phyloP scores from a whole-genome alignment of 371 early-diverging fungal species.

The Dinochytrium kinnereticum region DNA sequence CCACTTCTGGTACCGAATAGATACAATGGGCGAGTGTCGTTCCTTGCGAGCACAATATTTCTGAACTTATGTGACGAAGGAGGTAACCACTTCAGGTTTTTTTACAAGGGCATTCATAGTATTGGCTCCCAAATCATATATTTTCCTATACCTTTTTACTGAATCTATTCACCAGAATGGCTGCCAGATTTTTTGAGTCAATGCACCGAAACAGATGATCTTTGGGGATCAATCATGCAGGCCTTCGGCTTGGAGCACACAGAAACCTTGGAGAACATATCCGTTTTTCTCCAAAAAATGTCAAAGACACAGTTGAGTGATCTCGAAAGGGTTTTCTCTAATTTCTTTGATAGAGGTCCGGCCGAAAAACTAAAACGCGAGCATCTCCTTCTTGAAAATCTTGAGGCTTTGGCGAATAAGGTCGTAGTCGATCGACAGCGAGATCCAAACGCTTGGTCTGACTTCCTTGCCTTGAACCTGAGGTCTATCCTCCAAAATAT shows the following conservation, averaged over 20 bases:
- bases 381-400: neutral
- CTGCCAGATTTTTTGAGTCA: constrained; percentile 20
- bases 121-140: neutral
- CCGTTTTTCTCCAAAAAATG: constrained; percentile 7
- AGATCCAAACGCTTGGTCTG: neutral
- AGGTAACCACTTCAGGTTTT: constrained; percentile 7
- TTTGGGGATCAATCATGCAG: constrained; percentile 15
- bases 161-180: constrained; percentile 23
- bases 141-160: neutral
- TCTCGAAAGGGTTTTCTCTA: neutral
- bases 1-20: neutral
- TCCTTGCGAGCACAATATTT: constrained; percentile 22
- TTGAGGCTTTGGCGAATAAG: neutral
- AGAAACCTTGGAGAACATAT: neutral
- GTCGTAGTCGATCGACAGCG: neutral
- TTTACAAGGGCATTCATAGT: neutral
- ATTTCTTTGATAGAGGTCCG: too few species aligned
- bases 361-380: neutral
- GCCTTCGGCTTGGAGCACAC: neutral
- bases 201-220: constrained; percentile 16
- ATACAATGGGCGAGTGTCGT: neutral
- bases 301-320: neutral
- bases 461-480: constrained; percentile 5
- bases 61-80: constrained; percentile 29
- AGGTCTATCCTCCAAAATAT: constrained; percentile 3